Conservation (phyloP, 345 rosid species). For the Hypericum perforatum region DNA sequence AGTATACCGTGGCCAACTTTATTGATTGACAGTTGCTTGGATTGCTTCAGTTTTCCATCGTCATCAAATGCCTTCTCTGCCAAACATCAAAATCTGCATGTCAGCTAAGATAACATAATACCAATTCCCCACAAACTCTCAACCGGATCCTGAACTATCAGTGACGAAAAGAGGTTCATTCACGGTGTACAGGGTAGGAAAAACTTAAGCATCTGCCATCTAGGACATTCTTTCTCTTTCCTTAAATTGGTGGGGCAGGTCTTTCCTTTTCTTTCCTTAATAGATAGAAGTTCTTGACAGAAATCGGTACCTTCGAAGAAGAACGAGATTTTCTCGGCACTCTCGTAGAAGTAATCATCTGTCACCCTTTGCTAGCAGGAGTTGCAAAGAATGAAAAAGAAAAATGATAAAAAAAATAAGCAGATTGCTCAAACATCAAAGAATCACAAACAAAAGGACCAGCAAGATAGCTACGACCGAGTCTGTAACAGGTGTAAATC, state of each 20-base stretch:
- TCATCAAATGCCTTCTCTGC: constrained; percentile 86
- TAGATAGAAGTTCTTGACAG: constrained; percentile 8
- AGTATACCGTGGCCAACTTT: constrained; percentile 92
- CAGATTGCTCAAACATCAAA: no score
- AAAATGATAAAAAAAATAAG: not conserved
- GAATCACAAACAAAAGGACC: no score
- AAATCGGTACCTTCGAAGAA: constrained; percentile 75
- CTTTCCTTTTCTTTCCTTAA: not conserved
- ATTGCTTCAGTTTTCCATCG: constrained; percentile 66
- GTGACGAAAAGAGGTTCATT: no score
- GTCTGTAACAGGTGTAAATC: no score
- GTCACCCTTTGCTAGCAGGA: constrained; percentile 37
- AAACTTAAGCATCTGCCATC: no score
- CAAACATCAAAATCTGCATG: constrained; percentile 10
- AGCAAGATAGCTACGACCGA: no score
- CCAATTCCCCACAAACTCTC: not conserved
- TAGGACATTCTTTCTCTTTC: no score
- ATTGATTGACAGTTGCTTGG: constrained; percentile 79
- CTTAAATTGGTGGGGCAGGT: no score
- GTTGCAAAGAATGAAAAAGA: constrained; percentile 1
- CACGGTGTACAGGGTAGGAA: no score
- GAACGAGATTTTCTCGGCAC: constrained; percentile 74
- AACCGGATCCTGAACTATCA: not conserved
- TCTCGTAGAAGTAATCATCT: constrained; percentile 77
- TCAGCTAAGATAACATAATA: constrained; percentile 2